phyloP scores from a whole-genome alignment of 2,329 filamentous ascomycete genomes.

The Xylaria sp. region DNA sequence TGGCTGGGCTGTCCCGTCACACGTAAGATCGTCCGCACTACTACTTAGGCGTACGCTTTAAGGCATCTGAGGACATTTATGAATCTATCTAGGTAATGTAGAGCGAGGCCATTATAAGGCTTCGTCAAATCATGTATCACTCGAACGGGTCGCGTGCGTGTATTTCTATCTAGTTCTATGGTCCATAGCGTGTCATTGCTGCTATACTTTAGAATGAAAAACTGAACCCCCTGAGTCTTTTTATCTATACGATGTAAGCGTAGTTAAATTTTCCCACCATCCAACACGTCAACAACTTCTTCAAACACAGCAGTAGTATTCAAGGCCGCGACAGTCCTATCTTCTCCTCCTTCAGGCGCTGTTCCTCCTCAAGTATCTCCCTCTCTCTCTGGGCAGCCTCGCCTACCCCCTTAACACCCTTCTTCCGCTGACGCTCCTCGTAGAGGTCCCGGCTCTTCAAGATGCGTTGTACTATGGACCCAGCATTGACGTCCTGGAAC shows the following conservation, averaged over 20 bases:
- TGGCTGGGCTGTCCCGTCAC: slow-evolving; percentile 7
- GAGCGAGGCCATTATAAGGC: neutral
- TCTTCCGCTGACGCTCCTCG: slow-evolving; percentile 89
- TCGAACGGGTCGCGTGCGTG: neutral
- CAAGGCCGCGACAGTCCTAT: slow-evolving; percentile 38
- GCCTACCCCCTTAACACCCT: slow-evolving; percentile 84
- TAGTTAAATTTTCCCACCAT: neutral
- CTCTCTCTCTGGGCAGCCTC: slow-evolving; percentile 74
- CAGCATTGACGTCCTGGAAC: slow-evolving; percentile 90
- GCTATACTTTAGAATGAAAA: neutral
- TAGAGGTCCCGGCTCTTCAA: slow-evolving; percentile 87
- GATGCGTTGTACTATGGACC: slow-evolving; percentile 90
- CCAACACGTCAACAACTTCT: neutral
- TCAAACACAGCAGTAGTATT: neutral
- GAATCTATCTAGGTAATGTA: neutral
- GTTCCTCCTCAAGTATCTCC: slow-evolving; percentile 71
- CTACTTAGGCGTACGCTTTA: neutral
- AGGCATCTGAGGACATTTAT: neutral
- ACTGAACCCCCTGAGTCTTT: neutral
- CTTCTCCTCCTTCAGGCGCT: slow-evolving; percentile 60
- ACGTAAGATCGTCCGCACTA: slow-evolving; percentile 22
- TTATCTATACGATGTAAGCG: slow-evolving; percentile 3
- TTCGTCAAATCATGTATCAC: neutral
- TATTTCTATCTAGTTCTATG: slow-evolving; percentile 20
- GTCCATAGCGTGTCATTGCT: neutral